Base-by-base conservation (phyloP, 2,329 filamentous ascomycete species). In the Aspergillus neoniger region DNA sequence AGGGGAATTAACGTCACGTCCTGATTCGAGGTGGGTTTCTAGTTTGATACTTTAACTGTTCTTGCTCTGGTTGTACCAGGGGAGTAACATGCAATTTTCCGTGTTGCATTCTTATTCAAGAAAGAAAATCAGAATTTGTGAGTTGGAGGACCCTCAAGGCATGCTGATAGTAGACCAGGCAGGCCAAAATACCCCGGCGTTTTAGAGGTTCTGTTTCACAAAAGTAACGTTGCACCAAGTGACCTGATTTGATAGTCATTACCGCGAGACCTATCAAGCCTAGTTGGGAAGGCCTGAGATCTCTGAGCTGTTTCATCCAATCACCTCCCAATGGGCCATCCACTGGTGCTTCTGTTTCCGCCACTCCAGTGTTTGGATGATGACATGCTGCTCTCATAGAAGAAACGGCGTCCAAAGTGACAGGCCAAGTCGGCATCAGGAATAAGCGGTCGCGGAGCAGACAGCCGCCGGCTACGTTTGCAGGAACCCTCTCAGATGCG, bases 201-300 rank as follows among this genome's bases (percentile, higher is more conserved):
- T 70, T 72, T 66, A 68, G 67, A 73, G 66, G 58, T 63, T 61
- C 68, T 65, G 74, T 76, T 70, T 68, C 73, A 77, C 75, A 70
- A 69, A 59, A 66, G 74, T 75, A 76, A 76, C 74, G 74, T 76
- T 70, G 69, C 71, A 76, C 72, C 57, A 63, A 57, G 52, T 65
- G 62, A 65, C 64, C 70, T 69, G 67, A 66, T 68, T 66, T 70
- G 67, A 69, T 74, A 66, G 64, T 59, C 38, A 61, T 66, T 65
- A 70, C 64, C 64, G 65, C 59, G 59, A 70, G 63, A 64, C 43
- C 59, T 60, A 67, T 57, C 62, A 64, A 55, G 59, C 65, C 55
- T 58, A 58, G 51, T 61, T 63, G 60, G 58, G 62, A 64, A 67
- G 41, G 50, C 63, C 60, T 61, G 58, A 66, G 64, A 62, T 67